Percentiles rank a stretch among this genome's conserved stretches.
These are phyloP conservation scores for Thamnidium elegans DNA, from an alignment of 192 early-diverging fungal species.

Conservation along the genomic window DNA sequence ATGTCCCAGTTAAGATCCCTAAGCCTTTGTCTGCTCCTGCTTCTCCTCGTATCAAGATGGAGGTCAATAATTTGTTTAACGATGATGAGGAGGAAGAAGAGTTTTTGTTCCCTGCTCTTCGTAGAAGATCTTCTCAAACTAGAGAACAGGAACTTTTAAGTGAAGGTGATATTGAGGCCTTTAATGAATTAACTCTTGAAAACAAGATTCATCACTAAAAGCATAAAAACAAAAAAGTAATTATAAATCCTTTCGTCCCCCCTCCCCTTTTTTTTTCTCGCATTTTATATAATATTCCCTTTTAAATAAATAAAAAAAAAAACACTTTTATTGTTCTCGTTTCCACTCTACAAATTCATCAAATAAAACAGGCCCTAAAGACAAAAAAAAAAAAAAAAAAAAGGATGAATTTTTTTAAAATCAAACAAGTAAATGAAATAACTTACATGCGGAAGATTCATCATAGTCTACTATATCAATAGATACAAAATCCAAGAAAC, in stretches of 20 bases:
- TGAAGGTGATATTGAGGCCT: constrained; percentile 42
- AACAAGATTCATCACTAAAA: constrained; percentile 20
- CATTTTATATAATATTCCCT: constrained; percentile 1
- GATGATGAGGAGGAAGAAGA: constrained; percentile 45
- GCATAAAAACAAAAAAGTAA: no score
- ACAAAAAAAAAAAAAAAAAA: constrained; percentile 10
- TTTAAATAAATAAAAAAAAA: background rate
- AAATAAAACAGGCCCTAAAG: constrained; percentile 61
- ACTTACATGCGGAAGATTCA: constrained; percentile 60
- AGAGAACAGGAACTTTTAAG: constrained; percentile 32
- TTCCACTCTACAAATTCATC: constrained; percentile 69
- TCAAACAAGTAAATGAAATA: no score
- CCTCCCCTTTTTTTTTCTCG: background rate
- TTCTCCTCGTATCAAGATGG: constrained; percentile 58
- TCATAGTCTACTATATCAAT: constrained; percentile 58
- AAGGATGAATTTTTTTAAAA: no score
- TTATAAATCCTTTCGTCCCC: background rate
- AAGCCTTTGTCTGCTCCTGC: constrained; percentile 86
- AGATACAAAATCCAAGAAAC: constrained; percentile 58
- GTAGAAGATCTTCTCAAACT: constrained; percentile 16
- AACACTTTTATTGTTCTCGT: constrained; percentile 4
- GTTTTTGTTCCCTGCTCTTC: constrained; percentile 33
- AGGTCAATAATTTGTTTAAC: constrained; percentile 14
- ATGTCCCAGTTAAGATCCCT: constrained; percentile 70
- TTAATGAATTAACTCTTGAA: constrained; percentile 34